Base-by-base conservation (phyloP, 345 rosid species). In the Kernera saxatilis region DNA sequence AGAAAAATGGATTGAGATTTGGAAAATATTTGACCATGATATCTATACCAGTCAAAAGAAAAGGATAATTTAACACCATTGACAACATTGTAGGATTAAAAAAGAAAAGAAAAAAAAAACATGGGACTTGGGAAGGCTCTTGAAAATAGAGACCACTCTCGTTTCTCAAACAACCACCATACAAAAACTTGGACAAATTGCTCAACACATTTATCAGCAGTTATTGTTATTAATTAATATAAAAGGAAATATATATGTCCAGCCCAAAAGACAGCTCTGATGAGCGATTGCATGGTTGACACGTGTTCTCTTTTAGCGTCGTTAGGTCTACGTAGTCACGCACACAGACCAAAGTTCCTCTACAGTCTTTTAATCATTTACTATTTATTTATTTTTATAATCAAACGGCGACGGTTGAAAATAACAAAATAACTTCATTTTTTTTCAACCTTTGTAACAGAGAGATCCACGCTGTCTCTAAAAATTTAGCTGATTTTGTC, bases 221-320 rank as follows among this genome's bases (percentile, higher is more conserved):
- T 46, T 46, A 73, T 55, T 72, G 70, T 43, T 62, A 72, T 43
- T 62, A 72, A 55, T 45, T 4, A 62, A 30, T 27, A 50, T 5
- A 37, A 66, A 29, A 67, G 11, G 3, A 22, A 9, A 15, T 6
- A 62, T 23, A 48, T 29, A 35, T 25, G 40, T 71, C 27, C 30
- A 72, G 70, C 22, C 10, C 46, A 52, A 72, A 62, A 52, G 49
- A 75, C 74, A 75, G 78, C 57, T 68, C 26, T n/a, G 12, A 22
- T 25, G 10, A 70, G 46, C 75, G 71, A 64, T 54, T 48, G 75
- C 75, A 76, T 76, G 79, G 23, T 22, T 6, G 75, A 76, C 79
- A 76, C 79, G 75, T 70, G 79, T 46, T 3, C 32, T 29, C n/a
- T 17, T 15, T 37, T 40, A 74, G 73, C 68, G 68, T 53, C 73